phyloP scores from a whole-genome alignment of 768 basidiomycete species.

The Phylloporus arenicola region DNA sequence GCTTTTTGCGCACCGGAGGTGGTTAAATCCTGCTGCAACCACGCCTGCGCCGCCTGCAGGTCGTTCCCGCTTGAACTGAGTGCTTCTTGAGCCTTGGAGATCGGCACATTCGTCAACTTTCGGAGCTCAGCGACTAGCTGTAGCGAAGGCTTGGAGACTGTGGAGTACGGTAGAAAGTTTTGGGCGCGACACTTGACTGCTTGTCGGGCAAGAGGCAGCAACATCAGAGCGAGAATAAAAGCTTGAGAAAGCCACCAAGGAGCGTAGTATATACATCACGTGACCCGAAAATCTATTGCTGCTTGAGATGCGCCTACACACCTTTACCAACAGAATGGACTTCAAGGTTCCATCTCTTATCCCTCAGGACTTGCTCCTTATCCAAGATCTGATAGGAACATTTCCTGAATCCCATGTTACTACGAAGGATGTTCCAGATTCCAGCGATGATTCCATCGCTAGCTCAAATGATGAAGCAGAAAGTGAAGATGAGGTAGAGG shows the following conservation, averaged over 20 bases:
- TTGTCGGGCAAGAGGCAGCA: slow-evolving; percentile 6
- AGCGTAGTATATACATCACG: slow-evolving; percentile 12
- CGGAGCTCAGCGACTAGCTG: slow-evolving; percentile 84
- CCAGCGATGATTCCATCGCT: slow-evolving; percentile 43
- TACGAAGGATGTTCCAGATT: slow-evolving; percentile 1
- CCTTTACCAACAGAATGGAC: slow-evolving; percentile 14
- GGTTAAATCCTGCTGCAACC: slow-evolving; percentile 73
- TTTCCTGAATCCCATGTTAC: slow-evolving; percentile 2
- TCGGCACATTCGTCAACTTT: slow-evolving; percentile 73
- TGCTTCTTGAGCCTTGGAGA: slow-evolving; percentile 86
- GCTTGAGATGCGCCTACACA: neutral
- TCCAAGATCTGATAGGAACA: slow-evolving; percentile 56
- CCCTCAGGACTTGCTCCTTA: slow-evolving; percentile 72
- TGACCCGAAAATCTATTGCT: slow-evolving; percentile 16
- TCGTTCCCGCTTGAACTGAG: slow-evolving; percentile 70
- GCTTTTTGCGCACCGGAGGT: slow-evolving; percentile 73
- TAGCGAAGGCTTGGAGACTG: slow-evolving; percentile 54
- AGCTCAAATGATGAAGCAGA: slow-evolving; percentile 50
- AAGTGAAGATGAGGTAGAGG: slow-evolving; percentile 73
- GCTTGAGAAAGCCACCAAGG: neutral
- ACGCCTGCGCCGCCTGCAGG: slow-evolving; percentile 65
- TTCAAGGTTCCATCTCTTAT: slow-evolving; percentile 61
- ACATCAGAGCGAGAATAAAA: slow-evolving; percentile 10
- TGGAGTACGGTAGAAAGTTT: slow-evolving; percentile 43
- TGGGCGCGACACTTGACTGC: neutral